Percentiles rank a stretch among this genome's conserved stretches.
Conservation (phyloP, 2,329 filamentous ascomycete genomes). For the Cytospora piceae region DNA sequence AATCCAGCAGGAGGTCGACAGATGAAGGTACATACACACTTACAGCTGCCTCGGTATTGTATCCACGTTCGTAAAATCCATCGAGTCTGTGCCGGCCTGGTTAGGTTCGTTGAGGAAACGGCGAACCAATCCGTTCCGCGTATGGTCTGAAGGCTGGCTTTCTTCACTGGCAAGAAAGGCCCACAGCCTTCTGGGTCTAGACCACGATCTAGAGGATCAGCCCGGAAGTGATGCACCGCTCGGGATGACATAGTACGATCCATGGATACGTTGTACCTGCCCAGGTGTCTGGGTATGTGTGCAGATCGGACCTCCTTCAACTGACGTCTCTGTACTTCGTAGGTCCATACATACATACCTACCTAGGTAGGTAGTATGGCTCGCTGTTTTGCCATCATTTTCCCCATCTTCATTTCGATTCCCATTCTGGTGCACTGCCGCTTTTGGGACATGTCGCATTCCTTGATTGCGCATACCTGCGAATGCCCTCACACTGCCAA, state of each 20-base stretch:
- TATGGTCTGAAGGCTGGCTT: neutral
- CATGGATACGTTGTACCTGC: neutral
- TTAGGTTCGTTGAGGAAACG: no score
- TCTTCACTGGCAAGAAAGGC: neutral
- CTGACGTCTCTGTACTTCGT: neutral
- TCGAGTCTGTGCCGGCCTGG: neutral
- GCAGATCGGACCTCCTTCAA: neutral
- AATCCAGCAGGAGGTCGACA: no score
- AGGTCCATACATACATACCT: neutral
- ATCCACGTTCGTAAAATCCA: neutral
- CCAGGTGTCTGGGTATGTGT: neutral
- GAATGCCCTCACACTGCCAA: slow-evolving; percentile 3
- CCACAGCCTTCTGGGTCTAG: neutral
- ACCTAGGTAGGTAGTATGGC: no score
- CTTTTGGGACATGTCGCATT: neutral
- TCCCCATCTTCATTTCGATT: neutral
- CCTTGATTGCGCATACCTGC: slow-evolving; percentile 2
- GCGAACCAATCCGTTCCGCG: no score
- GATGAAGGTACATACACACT: neutral
- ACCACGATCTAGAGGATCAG: neutral
- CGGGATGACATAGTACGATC: neutral
- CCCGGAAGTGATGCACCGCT: neutral
- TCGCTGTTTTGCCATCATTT: neutral
- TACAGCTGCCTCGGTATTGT: no score
- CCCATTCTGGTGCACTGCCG: neutral